Conservation (phyloP, 495 filamentous ascomycete species). For the Penicillium pulvis region DNA sequence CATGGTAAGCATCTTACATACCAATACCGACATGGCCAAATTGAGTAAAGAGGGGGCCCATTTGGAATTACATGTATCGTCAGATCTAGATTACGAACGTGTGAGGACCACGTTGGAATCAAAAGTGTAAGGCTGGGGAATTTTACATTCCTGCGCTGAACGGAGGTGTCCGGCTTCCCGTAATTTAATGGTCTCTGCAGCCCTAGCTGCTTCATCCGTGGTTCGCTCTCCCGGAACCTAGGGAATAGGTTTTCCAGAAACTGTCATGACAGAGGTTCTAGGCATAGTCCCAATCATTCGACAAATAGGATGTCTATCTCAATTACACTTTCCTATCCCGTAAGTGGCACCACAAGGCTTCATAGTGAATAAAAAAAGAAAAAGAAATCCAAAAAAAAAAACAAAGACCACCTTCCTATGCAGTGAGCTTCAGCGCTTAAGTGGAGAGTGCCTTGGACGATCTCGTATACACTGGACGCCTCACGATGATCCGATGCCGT, state of each 20-base stretch:
- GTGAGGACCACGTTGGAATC: slow-evolving; percentile 11
- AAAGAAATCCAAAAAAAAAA: background rate
- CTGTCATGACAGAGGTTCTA: slow-evolving; percentile 11
- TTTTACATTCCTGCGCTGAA: too few relatives aligned
- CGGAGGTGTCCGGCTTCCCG: slow-evolving; percentile 11
- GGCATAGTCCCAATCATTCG: background rate
- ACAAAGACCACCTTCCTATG: background rate
- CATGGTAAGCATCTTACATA: slow-evolving; percentile 16
- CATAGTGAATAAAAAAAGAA: background rate
- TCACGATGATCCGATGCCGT: slow-evolving; percentile 9
- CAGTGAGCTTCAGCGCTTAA: slow-evolving; percentile 8
- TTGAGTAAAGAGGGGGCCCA: background rate
- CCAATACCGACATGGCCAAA: background rate
- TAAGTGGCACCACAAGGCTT: background rate
- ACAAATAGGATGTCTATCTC: background rate
- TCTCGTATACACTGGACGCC: slow-evolving; percentile 26
- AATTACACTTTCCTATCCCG: background rate
- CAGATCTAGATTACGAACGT: slow-evolving; percentile 7
- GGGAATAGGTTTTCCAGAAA: slow-evolving; percentile 22
- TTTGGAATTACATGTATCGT: background rate
- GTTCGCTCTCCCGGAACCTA: slow-evolving; percentile 11
- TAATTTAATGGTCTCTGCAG: slow-evolving; percentile 5
- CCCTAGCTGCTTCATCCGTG: slow-evolving; percentile 5
- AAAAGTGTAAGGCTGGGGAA: slow-evolving; percentile 6
- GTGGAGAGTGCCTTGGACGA: slow-evolving; percentile 12